Evolutionary conservation across 257 asterid species (phyloP).

Genomic region (Nicotiana paniculata): DNA sequence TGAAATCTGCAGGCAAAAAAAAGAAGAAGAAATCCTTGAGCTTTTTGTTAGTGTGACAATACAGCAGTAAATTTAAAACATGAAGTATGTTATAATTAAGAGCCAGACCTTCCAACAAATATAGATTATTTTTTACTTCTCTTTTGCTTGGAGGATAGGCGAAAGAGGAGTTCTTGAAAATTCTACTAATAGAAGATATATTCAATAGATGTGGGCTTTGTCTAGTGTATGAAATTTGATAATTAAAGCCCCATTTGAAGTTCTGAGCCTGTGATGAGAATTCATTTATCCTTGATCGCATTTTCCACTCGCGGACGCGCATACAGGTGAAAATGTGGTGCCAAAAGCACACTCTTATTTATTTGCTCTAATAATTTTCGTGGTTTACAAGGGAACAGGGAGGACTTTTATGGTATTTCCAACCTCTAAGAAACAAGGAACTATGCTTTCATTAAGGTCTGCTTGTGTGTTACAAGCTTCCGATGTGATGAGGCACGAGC

Average conservation of each 20-base stretch:
- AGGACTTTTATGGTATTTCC: neutral
- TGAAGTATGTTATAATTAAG: neutral
- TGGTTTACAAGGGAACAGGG: neutral
- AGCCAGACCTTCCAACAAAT: neutral
- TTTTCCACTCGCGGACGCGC: neutral
- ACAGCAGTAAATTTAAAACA: neutral
- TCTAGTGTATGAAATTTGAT: neutral
- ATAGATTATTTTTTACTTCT: neutral
- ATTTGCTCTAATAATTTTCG: neutral
- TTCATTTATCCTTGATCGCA: neutral
- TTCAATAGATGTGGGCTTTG: neutral
- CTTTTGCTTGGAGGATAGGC: neutral
- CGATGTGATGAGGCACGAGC: neutral
- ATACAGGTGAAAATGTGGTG: neutral
- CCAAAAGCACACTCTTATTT: neutral
- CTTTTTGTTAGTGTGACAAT: too few species aligned
- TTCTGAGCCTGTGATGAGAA: neutral
- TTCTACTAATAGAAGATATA: neutral
- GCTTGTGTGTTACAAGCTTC: neutral
- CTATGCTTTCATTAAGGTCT: neutral
- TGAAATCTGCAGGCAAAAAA: conserved; percentile 37
- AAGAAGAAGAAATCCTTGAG: neutral
- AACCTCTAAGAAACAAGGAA: neutral
- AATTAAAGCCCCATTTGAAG: neutral
- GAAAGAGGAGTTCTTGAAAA: neutral